Base-by-base conservation (phyloP, 2,329 filamentous ascomycete genomes). In the Tolypocladium nubicola region DNA sequence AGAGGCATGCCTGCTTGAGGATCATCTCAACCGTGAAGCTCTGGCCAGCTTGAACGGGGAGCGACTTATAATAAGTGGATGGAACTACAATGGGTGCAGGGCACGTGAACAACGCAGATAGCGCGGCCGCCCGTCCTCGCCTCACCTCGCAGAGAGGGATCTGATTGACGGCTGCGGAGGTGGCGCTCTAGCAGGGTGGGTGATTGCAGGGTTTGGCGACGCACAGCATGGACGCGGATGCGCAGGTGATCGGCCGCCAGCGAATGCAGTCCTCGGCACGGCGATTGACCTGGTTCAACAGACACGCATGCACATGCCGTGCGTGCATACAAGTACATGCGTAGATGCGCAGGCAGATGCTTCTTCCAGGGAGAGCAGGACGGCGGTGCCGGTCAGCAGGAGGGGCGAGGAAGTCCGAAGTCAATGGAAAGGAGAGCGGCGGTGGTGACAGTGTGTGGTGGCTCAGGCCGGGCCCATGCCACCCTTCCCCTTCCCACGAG, bases 241-340 rank as follows among this genome's bases (percentile, higher is more conserved):
- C 45, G 53, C 56, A 57, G 56, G 37, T 55, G 56, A 57, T 55
- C 38, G 53, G 56, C 37, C 43, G 52, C 45, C 56, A 57, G 53
- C 45, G 43, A 57, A 57, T 53, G 56, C 56, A 57, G 50, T 35
- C 49, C 37, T 41, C 39, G 39, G 55, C 39, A 47, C 26, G 55
- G 47, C 8, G 30, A 30, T 50, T 47, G 49, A 39, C 55, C 39
- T 37, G 41, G 49, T 53, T 38, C n/a, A 37, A 56, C 54, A 21
- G 53, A 47, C 53, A 45, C 33, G 41, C 43, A 54, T 54, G 56
- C 52, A 19, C 33, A 50, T 47, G 50, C 49, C 47, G 47, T n/a
- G 47, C 30, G 47, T 57, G 55, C 55, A 53, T 52, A 23, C 52
- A 43, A 40, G 41, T 45, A 19, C 49, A 53, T 19, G 37, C 11